phyloP scores from a whole-genome alignment of 2,329 filamentous ascomycete genomes.

The Apiospora rasikravindrae region DNA sequence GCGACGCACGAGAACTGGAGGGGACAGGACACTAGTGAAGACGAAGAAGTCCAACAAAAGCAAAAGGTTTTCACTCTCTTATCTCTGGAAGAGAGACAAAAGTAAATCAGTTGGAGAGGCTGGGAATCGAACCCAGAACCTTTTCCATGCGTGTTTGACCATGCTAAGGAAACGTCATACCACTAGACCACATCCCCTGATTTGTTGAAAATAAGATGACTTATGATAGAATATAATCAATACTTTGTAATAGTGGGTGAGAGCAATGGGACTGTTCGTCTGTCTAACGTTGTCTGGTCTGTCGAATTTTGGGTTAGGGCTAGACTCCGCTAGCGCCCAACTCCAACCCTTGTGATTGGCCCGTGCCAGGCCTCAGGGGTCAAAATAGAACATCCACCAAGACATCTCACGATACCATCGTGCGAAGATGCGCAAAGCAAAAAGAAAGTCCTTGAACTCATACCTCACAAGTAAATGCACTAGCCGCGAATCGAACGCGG shows the following conservation, averaged over 20 bases:
- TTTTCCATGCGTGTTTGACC: neutral
- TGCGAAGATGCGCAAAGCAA: neutral
- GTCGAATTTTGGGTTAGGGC: neutral
- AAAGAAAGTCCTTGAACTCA: no score
- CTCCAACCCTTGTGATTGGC: neutral
- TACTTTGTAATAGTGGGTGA: neutral
- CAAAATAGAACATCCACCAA: neutral
- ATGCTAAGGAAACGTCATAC: conserved; percentile 21
- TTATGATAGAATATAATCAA: neutral
- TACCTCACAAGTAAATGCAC: conserved; percentile 21
- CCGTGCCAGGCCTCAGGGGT: neutral
- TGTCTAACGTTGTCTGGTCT: neutral
- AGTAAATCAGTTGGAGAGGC: conserved; percentile 8
- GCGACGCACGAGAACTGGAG: neutral
- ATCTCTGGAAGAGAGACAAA: neutral
- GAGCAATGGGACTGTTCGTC: no score
- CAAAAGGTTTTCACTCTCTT: no score
- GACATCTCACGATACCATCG: neutral
- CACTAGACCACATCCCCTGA: conserved; percentile 19
- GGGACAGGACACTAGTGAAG: neutral
- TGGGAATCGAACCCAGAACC: conserved; percentile 20
- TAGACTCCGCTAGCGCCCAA: neutral
- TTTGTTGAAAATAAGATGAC: neutral
- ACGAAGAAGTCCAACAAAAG: neutral
- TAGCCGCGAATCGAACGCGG: conserved; percentile 52